These are phyloP conservation scores for Aspergillus diversus DNA, from an alignment of 495 filamentous ascomycete species.

Conservation along the genomic window DNA sequence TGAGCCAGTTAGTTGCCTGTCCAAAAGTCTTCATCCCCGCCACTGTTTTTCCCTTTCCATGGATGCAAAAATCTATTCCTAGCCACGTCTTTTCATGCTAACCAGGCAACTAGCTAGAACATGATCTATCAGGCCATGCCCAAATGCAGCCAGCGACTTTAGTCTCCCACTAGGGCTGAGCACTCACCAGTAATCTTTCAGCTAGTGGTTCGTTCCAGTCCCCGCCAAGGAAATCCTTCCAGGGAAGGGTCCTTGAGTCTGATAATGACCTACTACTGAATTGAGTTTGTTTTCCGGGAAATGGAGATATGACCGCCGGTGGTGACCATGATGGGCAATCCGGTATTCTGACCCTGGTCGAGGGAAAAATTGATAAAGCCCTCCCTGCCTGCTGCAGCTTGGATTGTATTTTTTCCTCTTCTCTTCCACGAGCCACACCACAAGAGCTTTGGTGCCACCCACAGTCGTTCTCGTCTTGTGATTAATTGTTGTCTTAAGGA, in stretches of 20 bases:
- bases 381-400: conserved; percentile 7
- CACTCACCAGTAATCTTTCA: conserved; percentile 6
- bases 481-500: conserved; percentile 7
- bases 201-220: conserved; percentile 9
- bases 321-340: conserved; percentile 12
- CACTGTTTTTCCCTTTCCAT: conserved; percentile 10
- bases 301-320: conserved; percentile 9
- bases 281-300: conserved; percentile 6
- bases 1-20: background rate
- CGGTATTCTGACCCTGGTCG: background rate
- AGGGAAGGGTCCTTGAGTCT: conserved; percentile 8
- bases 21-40: background rate
- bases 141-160: conserved; percentile 18
- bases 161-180: conserved; percentile 21
- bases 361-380: conserved; percentile 17
- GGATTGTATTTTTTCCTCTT: background rate
- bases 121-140: conserved; percentile 22
- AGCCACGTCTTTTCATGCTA: conserved; percentile 16
- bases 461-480: conserved; percentile 17
- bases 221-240: conserved; percentile 20
- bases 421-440: conserved; percentile 2
- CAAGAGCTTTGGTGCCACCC: conserved; percentile 13
- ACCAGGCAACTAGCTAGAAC: conserved; percentile 22
- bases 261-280: conserved; percentile 6
- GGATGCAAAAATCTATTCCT: conserved; percentile 6